Conservation (phyloP, 2,329 filamentous ascomycete genomes). For the Aspergillus melleus region DNA sequence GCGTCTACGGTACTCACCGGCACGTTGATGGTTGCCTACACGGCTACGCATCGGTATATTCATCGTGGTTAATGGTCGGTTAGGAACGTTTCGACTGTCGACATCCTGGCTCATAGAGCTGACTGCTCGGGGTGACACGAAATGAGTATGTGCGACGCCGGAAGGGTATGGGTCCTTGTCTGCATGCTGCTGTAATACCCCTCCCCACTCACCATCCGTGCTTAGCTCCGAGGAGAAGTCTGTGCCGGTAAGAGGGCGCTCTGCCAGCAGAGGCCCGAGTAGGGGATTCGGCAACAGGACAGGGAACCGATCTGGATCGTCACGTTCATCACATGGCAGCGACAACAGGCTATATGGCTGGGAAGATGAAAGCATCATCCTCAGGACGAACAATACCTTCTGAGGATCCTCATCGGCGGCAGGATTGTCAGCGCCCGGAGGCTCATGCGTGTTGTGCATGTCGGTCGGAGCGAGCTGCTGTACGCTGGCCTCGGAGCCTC, state of each 20-base stretch:
- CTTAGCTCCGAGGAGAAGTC: background rate
- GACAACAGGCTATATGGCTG: background rate
- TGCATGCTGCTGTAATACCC: background rate
- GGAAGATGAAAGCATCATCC: background rate
- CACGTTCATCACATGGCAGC: background rate
- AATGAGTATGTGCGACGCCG: background rate
- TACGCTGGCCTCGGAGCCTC: background rate
- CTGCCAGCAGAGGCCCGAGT: background rate
- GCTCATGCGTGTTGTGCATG: background rate
- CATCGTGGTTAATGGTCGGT: background rate
- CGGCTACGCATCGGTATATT: background rate
- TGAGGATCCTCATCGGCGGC: background rate
- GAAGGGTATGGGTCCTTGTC: background rate
- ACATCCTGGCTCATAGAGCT: background rate
- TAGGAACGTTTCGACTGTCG: background rate
- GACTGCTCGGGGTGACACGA: background rate
- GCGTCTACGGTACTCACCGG: background rate
- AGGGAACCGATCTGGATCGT: background rate
- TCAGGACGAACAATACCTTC: background rate
- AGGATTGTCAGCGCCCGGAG: background rate
- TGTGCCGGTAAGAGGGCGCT: background rate
- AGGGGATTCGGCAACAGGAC: background rate
- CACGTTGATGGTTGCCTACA: slow-evolving; percentile 55
- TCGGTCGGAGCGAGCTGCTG: background rate
- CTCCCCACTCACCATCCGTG: background rate